phyloP scores from a whole-genome alignment of 78 protist species.

The Dictyostelium purpureum region DNA sequence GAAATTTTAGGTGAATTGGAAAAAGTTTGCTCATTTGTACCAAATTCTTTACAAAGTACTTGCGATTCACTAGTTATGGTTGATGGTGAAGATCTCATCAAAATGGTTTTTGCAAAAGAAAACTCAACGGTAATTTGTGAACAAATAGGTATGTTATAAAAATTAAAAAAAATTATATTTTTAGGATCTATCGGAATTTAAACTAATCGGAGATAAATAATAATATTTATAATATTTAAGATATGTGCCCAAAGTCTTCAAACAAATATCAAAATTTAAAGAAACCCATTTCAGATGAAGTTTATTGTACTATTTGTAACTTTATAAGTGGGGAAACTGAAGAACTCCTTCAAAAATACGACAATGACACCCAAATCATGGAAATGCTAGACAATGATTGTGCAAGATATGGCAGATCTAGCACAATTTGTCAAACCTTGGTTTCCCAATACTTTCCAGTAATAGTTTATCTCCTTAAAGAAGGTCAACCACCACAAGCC shows the following conservation, averaged over 20 bases:
- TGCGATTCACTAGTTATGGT: neutral
- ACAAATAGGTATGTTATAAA: neutral
- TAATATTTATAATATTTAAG: too few relatives aligned
- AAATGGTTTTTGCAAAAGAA: neutral
- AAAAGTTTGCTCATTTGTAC: neutral
- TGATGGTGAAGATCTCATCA: neutral
- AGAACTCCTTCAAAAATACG: neutral
- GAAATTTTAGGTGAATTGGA: neutral
- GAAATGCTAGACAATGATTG: neutral
- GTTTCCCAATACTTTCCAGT: neutral
- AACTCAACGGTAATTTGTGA: neutral
- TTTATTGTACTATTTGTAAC: neutral
- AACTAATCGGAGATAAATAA: too few relatives aligned
- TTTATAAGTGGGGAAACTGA: neutral
- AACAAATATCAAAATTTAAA: neutral
- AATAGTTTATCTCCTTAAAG: neutral
- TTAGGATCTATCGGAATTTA: too few relatives aligned
- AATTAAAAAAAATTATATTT: too few relatives aligned
- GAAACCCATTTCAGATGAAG: neutral
- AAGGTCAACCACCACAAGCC: neutral
- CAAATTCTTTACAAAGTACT: neutral
- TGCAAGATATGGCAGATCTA: neutral
- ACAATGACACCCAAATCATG: constrained; percentile 10
- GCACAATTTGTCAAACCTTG: neutral
- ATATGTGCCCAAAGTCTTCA: neutral